These are phyloP conservation scores for Fusarium phyllophilum DNA, from an alignment of 2,329 filamentous ascomycete genomes.

Conservation along the genomic window DNA sequence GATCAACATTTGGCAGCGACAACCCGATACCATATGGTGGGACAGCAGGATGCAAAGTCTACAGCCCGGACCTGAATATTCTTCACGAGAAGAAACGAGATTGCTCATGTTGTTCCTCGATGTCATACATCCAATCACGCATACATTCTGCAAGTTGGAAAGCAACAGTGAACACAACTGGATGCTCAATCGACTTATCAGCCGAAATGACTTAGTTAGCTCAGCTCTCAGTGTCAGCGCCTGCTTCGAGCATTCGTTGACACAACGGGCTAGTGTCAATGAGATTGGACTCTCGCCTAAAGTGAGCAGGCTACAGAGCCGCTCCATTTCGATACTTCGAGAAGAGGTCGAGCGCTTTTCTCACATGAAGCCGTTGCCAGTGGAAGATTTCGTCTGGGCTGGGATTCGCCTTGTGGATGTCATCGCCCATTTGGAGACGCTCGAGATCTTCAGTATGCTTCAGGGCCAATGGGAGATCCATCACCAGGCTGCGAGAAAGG, in stretches of 20 bases:
- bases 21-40: background rate
- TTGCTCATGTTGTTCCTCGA: background rate
- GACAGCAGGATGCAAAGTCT: background rate
- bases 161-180: background rate
- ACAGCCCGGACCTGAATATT: background rate
- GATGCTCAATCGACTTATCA: background rate
- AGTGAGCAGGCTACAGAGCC: background rate
- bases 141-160: background rate
- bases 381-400: background rate
- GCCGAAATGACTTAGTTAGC: background rate
- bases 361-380: background rate
- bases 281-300: background rate
- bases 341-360: background rate
- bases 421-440: background rate
- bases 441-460: slow-evolving; percentile 4
- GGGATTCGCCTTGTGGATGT: background rate
- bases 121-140: background rate
- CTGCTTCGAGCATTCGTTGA: background rate
- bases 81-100: background rate
- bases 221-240: background rate
- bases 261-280: background rate
- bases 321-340: background rate
- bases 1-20: background rate
- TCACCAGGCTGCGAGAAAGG: background rate
- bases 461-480: background rate